A percentile compares a stretch with the other conserved stretches of the same genome.
Conservation (phyloP, 495 filamentous ascomycete genomes). For the Penicillium bovifimosum region DNA sequence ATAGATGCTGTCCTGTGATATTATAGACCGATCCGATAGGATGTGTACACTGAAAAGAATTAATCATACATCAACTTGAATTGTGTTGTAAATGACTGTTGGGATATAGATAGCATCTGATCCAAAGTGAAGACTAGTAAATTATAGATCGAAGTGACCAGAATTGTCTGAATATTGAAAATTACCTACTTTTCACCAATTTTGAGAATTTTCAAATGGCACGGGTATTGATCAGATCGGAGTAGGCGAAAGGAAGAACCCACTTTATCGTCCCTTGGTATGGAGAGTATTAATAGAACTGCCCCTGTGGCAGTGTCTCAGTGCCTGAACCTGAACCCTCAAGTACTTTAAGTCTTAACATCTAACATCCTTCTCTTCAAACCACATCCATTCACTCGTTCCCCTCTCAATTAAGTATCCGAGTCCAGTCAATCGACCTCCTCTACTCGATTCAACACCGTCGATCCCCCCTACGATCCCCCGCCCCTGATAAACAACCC, state of each 20-base stretch:
- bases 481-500: not conserved
- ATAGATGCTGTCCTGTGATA: conserved; percentile 12
- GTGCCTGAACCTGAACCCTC: not conserved
- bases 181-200: not conserved
- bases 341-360: not conserved
- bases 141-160: not conserved
- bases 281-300: conserved; percentile 2
- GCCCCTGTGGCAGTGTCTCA: conserved; percentile 4
- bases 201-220: not conserved
- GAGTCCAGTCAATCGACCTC: not conserved
- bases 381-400: not conserved
- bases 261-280: not conserved
- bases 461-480: conserved; percentile 19
- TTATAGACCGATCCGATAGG: conserved; percentile 19
- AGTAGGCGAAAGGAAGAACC: not conserved
- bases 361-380: not conserved
- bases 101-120: conserved; percentile 11
- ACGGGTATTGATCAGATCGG: not conserved
- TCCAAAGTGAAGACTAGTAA: not conserved
- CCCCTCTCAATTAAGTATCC: not conserved
- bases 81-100: not conserved
- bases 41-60: conserved; percentile 23
- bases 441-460: not conserved
- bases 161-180: not conserved
- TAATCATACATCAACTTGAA: not conserved